Conservation (phyloP, 202 grass and related monocot genomes). For the Hordeum pubiflorum region DNA sequence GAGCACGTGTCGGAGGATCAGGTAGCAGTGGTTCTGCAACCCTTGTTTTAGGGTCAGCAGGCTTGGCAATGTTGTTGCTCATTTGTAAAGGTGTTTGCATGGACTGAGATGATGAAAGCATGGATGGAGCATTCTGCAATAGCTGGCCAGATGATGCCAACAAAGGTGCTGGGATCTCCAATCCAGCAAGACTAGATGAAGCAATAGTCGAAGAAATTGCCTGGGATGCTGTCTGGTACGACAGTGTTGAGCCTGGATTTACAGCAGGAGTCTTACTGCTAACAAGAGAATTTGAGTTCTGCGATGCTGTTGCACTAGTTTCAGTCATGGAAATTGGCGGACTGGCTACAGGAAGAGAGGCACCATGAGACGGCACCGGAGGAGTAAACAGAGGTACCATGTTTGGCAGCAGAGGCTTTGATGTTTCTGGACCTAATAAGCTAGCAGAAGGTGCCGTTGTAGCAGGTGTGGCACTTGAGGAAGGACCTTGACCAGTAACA, state of each 20-base stretch:
- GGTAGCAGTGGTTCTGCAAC: conserved; percentile 39
- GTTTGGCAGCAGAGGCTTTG: conserved; percentile 32
- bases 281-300: conserved; percentile 31
- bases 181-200: conserved; percentile 35
- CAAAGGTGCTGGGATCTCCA: conserved; percentile 40
- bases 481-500: conserved; percentile 35
- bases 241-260: conserved; percentile 27
- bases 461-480: conserved; percentile 22
- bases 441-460: conserved; percentile 33
- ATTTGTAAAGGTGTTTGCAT: conserved; percentile 42
- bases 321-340: conserved; percentile 42
- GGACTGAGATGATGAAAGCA: conserved; percentile 42
- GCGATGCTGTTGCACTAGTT: conserved; percentile 21
- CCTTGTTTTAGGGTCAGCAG: conserved; percentile 33
- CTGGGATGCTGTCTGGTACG: conserved; percentile 44
- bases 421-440: conserved; percentile 44
- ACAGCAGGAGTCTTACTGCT: conserved; percentile 24
- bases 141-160: conserved; percentile 48
- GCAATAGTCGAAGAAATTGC: conserved; percentile 28
- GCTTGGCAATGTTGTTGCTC: conserved; percentile 31
- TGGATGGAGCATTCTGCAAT: conserved; percentile 37
- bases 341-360: conserved; percentile 35
- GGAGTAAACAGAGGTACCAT: conserved; percentile 35
- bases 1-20: conserved; percentile 29
- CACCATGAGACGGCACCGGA: conserved; percentile 31